phyloP scores from a whole-genome alignment of 805 yeast genomes.

The Dipodascopsis uninucleata region DNA sequence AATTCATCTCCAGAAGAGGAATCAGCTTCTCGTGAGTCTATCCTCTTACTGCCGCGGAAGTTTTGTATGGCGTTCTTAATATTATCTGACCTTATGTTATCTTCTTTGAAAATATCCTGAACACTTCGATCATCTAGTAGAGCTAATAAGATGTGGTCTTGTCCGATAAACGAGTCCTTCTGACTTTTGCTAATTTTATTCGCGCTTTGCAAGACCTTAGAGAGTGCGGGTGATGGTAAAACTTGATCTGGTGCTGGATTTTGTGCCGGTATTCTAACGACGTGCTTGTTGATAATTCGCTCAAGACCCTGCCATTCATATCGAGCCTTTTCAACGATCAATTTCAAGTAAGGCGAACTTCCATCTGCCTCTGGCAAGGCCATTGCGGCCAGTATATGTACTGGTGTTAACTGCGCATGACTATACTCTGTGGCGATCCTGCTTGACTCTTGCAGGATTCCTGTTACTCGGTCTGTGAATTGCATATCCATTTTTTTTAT shows the following conservation, averaged over 20 bases:
- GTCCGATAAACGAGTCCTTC: constrained; percentile 87
- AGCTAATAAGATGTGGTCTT: constrained; percentile 87
- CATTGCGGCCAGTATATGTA: constrained; percentile 90
- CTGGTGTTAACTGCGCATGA: constrained; percentile 79
- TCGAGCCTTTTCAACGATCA: constrained; percentile 78
- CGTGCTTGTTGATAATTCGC: constrained; percentile 64
- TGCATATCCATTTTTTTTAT: constrained; percentile 40
- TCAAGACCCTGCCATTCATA: constrained; percentile 81
- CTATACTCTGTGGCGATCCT: constrained; percentile 79
- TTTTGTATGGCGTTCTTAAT: constrained; percentile 72
- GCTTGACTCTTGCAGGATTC: constrained; percentile 71
- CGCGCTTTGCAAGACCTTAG: constrained; percentile 70
- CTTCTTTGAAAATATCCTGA: constrained; percentile 67
- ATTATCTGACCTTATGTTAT: constrained; percentile 61
- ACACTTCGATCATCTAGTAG: constrained; percentile 74
- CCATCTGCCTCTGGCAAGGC: constrained; percentile 58
- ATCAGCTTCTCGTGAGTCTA: constrained; percentile 92
- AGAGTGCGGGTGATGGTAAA: constrained; percentile 69
- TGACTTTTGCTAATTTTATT: constrained; percentile 76
- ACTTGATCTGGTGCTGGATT: constrained; percentile 84
- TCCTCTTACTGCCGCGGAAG: constrained; percentile 84
- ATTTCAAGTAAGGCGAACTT: constrained; percentile 64
- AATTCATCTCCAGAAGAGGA: constrained; percentile 67
- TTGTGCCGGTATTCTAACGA: constrained; percentile 80
- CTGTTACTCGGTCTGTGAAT: constrained; percentile 90